phyloP scores from a whole-genome alignment of 768 basidiomycete species.

The Leucosporidium scottii region DNA sequence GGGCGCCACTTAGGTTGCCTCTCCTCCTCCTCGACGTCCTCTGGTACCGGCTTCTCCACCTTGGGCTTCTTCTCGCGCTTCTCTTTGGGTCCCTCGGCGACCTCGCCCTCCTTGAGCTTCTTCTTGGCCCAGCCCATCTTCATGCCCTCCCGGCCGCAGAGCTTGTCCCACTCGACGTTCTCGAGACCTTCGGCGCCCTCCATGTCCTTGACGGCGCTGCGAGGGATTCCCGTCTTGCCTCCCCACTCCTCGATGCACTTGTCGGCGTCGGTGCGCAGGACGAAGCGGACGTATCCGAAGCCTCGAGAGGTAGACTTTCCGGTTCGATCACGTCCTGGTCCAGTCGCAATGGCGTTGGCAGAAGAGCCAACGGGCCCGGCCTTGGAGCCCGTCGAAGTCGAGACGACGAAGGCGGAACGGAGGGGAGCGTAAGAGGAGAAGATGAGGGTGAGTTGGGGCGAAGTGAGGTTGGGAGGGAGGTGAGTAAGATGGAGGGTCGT shows the following conservation, averaged over 20 bases:
- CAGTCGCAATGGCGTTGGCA: conserved; percentile 30
- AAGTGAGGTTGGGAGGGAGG: conserved; percentile 82
- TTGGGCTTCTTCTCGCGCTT: conserved; percentile 28
- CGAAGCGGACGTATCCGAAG: conserved; percentile 92
- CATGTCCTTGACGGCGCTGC: conserved; percentile 28
- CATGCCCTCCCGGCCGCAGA: conserved; percentile 14
- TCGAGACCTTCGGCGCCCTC: conserved; percentile 19
- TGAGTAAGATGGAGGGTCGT: conserved; percentile 88
- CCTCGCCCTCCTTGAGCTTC: conserved; percentile 33
- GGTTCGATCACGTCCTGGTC: conserved; percentile 31
- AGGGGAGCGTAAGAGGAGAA: conserved; percentile 96
- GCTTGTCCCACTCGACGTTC: conserved; percentile 28
- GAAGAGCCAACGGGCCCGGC: conserved; percentile 22
- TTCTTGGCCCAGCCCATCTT: conserved; percentile 33
- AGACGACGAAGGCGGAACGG: conserved; percentile 85
- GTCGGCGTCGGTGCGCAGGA: conserved; percentile 80
- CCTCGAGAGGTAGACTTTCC: conserved; percentile 60
- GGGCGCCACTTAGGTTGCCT: conserved; percentile 7
- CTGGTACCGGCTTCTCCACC: not conserved
- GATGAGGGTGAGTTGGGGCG: conserved; percentile 78
- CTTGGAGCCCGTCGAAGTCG: conserved; percentile 55
- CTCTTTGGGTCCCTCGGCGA: conserved; percentile 23
- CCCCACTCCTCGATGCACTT: conserved; percentile 39
- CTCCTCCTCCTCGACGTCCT: conserved; percentile 8
- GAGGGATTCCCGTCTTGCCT: conserved; percentile 13